A percentile compares a stretch with the other conserved stretches of the same genome.
phyloP scores from a whole-genome alignment of 805 yeast genomes.

The Hemisphaericaspora nanyangensis region DNA sequence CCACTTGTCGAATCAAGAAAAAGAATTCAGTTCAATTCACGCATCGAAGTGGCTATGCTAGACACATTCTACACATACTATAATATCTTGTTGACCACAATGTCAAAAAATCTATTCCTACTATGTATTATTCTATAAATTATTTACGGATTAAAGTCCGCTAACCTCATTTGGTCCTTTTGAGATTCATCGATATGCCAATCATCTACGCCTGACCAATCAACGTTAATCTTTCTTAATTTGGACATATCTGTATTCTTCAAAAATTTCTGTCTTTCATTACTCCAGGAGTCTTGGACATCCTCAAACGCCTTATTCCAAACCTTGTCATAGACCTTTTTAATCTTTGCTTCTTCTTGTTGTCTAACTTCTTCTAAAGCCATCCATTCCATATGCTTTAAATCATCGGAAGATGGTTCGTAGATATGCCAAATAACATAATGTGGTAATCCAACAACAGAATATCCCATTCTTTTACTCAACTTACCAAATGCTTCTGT shows the following conservation, averaged over 20 bases:
- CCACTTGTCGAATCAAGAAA: too few species aligned
- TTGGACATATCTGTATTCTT: conserved; percentile 68
- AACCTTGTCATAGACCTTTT: conserved; percentile 61
- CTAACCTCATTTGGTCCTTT: conserved; percentile 31
- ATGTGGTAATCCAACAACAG: conserved; percentile 88
- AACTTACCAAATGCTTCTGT: conserved; percentile 96
- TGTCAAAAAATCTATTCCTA: too few species aligned
- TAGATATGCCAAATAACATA: conserved; percentile 96
- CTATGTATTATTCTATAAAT: not conserved
- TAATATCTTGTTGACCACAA: too few species aligned
- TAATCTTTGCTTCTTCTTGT: conserved; percentile 58
- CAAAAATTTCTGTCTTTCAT: conserved; percentile 65
- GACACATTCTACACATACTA: too few species aligned
- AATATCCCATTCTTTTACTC: conserved; percentile 79
- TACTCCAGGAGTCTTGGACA: conserved; percentile 67
- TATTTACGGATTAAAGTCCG: conserved; percentile 37
- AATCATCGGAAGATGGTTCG: conserved; percentile 92
- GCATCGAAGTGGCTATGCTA: too few species aligned
- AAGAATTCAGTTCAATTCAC: too few species aligned
- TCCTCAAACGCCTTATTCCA: conserved; percentile 80
- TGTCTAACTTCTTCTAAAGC: conserved; percentile 72
- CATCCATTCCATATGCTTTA: conserved; percentile 82
- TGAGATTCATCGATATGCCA: conserved; percentile 26
- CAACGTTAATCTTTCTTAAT: conserved; percentile 50
- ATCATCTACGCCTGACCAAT: conserved; percentile 65